Conservation (phyloP, 2,329 filamentous ascomycete species). For the Trichophyton equinum region DNA sequence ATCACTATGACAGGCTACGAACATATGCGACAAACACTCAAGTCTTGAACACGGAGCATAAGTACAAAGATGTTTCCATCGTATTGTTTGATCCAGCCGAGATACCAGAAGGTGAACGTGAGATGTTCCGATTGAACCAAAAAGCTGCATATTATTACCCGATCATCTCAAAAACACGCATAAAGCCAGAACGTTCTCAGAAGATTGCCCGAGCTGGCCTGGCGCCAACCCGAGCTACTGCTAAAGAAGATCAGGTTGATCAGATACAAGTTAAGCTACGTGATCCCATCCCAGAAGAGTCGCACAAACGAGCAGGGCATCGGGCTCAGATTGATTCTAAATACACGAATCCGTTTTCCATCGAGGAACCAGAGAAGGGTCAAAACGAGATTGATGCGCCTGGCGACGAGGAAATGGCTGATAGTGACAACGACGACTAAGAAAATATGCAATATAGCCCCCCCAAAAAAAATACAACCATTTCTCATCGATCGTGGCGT, state of each 20-base stretch:
- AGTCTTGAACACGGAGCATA: slow-evolving; percentile 38
- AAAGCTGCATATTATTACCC: slow-evolving; percentile 53
- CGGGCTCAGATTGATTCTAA: slow-evolving; percentile 36
- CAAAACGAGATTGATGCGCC: not conserved
- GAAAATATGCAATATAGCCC: not conserved
- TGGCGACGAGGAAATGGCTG: slow-evolving; percentile 2
- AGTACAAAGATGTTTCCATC: slow-evolving; percentile 46
- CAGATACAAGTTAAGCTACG: slow-evolving; percentile 41
- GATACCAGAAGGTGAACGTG: slow-evolving; percentile 13
- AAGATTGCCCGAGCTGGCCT: slow-evolving; percentile 32
- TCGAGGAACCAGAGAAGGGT: not conserved
- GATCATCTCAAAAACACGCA: slow-evolving; percentile 43
- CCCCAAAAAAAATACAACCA: not conserved
- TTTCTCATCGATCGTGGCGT: not conserved
- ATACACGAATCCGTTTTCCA: slow-evolving; percentile 28
- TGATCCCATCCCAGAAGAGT: slow-evolving; percentile 39
- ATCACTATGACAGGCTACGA: slow-evolving; percentile 45
- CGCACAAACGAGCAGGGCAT: slow-evolving; percentile 35
- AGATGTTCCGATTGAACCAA: slow-evolving; percentile 21
- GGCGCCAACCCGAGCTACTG: slow-evolving; percentile 27
- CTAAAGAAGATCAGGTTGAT: slow-evolving; percentile 40
- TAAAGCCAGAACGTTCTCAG: slow-evolving; percentile 39
- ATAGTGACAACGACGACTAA: not conserved
- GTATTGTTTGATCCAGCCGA: slow-evolving; percentile 43
- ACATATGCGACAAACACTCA: slow-evolving; percentile 50